Evolutionary conservation across 2,329 filamentous ascomycete species (phyloP).

Genomic region (Aspergillus chevalieri): DNA sequence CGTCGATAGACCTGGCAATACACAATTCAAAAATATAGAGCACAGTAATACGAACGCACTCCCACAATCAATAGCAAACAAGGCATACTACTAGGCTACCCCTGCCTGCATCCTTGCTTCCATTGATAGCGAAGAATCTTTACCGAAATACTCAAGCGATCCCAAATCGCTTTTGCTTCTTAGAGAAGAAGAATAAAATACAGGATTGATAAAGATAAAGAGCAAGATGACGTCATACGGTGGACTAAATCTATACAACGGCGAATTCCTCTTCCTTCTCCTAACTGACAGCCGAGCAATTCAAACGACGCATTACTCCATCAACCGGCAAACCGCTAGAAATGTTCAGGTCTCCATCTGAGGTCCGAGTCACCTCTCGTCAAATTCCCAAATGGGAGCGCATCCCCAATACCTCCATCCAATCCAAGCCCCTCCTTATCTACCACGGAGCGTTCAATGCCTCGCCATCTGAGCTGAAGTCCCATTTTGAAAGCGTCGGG

Average conservation of each 20-base stretch:
- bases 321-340: background rate
- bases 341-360: slow-evolving; percentile 39
- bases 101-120: too few species aligned
- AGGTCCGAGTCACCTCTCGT: slow-evolving; percentile 53
- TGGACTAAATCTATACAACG: background rate
- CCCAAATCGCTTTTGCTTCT: too few species aligned
- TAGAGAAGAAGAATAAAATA: too few species aligned
- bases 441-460: slow-evolving; percentile 56
- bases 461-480: slow-evolving; percentile 49
- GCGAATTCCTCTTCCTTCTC: background rate
- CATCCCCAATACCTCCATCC: slow-evolving; percentile 60
- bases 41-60: too few species aligned
- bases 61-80: too few species aligned
- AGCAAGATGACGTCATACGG: slow-evolving; percentile 7
- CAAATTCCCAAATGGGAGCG: slow-evolving; percentile 52
- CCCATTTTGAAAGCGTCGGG: slow-evolving; percentile 48
- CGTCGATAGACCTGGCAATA: too few species aligned
- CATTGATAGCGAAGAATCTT: too few species aligned
- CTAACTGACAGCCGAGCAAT: background rate
- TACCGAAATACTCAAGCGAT: too few species aligned
- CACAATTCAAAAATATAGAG: too few species aligned
- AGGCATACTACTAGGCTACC: too few species aligned
- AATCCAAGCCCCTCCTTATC: slow-evolving; percentile 58
- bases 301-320: too few species aligned
- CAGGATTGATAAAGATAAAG: background rate